Conservation (phyloP, 1,139 yeast genomes). For the Kodamaea fungicola region DNA sequence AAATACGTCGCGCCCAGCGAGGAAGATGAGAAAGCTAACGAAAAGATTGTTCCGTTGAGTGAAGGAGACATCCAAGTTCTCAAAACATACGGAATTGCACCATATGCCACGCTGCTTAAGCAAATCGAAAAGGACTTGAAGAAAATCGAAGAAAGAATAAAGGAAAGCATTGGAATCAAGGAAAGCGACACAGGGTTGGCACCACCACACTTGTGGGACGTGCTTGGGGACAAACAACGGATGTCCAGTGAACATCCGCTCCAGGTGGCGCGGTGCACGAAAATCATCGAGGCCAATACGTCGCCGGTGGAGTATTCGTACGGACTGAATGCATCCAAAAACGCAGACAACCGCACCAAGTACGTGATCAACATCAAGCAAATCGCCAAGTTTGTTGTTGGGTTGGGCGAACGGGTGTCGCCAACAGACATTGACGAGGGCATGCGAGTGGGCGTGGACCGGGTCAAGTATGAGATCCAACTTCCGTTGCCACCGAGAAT, state of each 20-base stretch:
- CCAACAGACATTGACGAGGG: slow-evolving; percentile 99
- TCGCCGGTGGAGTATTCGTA: slow-evolving; percentile 35
- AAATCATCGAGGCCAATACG: slow-evolving; percentile 68
- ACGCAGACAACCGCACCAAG: slow-evolving; percentile 81
- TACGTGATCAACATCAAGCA: slow-evolving; percentile 96
- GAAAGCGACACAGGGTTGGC: slow-evolving; percentile 96
- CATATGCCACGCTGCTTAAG: slow-evolving; percentile 80
- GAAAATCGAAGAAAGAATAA: slow-evolving; percentile 77
- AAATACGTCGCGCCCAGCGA: slow-evolving; percentile 85
- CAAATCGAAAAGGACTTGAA: slow-evolving; percentile 81
- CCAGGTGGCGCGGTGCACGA: slow-evolving; percentile 98
- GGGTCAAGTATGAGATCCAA: slow-evolving; percentile 94
- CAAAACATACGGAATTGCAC: slow-evolving; percentile 96
- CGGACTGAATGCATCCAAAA: slow-evolving; percentile 36
- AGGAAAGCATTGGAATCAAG: slow-evolving; percentile 89
- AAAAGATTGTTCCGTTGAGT: slow-evolving; percentile 79
- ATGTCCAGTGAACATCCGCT: slow-evolving; percentile 92
- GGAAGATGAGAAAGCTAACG: slow-evolving; percentile 58
- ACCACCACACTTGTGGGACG: slow-evolving; percentile 96
- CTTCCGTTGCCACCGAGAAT: slow-evolving; percentile 96
- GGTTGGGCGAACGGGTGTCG: slow-evolving; percentile 91
- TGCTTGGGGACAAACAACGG: slow-evolving; percentile 91
- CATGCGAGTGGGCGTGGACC: slow-evolving; percentile 98
- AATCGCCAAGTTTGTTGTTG: slow-evolving; percentile 96
- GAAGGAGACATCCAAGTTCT: slow-evolving; percentile 97